Percentiles rank a stretch among this genome's conserved stretches.
Evolutionary conservation across 192 early-diverging fungal genomes (phyloP).

Genomic region (Coemansia sp.): DNA sequence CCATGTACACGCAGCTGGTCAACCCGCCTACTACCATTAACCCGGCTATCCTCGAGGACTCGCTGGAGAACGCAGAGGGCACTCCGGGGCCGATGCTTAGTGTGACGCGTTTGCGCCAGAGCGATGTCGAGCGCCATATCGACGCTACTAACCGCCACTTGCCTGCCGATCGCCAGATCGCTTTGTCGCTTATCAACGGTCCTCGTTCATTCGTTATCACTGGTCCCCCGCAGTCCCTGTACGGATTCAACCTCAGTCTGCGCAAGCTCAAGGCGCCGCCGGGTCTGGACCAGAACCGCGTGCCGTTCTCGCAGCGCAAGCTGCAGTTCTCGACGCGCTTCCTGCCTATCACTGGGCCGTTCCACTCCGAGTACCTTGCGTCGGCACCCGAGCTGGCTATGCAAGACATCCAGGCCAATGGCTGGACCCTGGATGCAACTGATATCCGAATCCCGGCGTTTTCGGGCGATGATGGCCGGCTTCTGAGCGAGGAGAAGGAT

Average conservation of each 20-base stretch:
- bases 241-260: slow-evolving; percentile 86
- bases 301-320: slow-evolving; percentile 87
- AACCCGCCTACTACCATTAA: slow-evolving; percentile 13
- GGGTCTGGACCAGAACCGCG: slow-evolving; percentile 81
- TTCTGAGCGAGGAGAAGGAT: slow-evolving; percentile 58
- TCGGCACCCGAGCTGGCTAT: background rate
- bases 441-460: slow-evolving; percentile 60
- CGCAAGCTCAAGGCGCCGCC: slow-evolving; percentile 89
- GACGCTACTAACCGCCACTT: slow-evolving; percentile 86
- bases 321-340: slow-evolving; percentile 88
- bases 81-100: slow-evolving; percentile 91
- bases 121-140: slow-evolving; percentile 81
- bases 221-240: slow-evolving; percentile 86
- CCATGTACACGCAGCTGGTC: slow-evolving; percentile 75
- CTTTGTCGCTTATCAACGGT: slow-evolving; percentile 87
- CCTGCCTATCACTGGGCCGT: slow-evolving; percentile 87
- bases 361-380: slow-evolving; percentile 47
- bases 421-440: slow-evolving; percentile 16
- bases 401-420: slow-evolving; percentile 7
- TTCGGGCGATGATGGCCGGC: slow-evolving; percentile 76
- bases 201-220: slow-evolving; percentile 86
- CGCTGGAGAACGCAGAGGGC: slow-evolving; percentile 84
- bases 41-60: slow-evolving; percentile 75
- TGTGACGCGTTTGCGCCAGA: slow-evolving; percentile 76
- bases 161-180: slow-evolving; percentile 76